Evolutionary conservation across 257 asterid genomes (phyloP).

Genomic region (Scutellaria barbata): DNA sequence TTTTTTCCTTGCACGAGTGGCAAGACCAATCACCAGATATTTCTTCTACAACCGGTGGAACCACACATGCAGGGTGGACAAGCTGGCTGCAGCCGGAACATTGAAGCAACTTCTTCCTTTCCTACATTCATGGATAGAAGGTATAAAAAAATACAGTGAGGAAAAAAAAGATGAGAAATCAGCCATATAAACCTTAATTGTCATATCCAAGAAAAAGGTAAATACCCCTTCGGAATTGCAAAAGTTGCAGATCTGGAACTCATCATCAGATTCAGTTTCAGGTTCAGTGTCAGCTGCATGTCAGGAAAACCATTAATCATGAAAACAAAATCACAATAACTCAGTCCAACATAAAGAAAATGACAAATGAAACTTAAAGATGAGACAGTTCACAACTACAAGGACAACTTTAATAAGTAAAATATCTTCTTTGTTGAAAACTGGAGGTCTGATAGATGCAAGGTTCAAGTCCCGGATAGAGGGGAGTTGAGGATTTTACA

Average conservation of each 20-base stretch:
- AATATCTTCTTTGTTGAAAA: conserved; percentile 23
- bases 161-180: conserved; percentile 4
- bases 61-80: conserved; percentile 79
- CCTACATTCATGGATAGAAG: conserved; percentile 53
- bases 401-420: neutral
- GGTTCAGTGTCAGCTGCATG: conserved; percentile 78
- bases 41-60: conserved; percentile 80
- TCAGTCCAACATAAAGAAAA: conserved; percentile 18
- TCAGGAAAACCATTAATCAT: conserved; percentile 33
- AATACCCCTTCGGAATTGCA: conserved; percentile 91
- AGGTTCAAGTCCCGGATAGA: conserved; percentile 7
- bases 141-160: conserved; percentile 3
- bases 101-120: conserved; percentile 88
- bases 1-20: conserved; percentile 85
- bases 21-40: conserved; percentile 85
- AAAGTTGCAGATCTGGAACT: conserved; percentile 87
- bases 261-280: conserved; percentile 88
- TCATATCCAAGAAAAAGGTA: conserved; percentile 22
- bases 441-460: neutral
- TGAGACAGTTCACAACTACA: neutral
- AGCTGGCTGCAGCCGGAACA: conserved; percentile 90
- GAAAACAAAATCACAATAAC: conserved; percentile 27
- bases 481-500: conserved; percentile 9
- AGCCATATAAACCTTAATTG: conserved; percentile 16
- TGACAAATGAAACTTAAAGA: conserved; percentile 12